phyloP scores from a whole-genome alignment of 2,329 filamentous ascomycete genomes.

The Daldinia sp. region DNA sequence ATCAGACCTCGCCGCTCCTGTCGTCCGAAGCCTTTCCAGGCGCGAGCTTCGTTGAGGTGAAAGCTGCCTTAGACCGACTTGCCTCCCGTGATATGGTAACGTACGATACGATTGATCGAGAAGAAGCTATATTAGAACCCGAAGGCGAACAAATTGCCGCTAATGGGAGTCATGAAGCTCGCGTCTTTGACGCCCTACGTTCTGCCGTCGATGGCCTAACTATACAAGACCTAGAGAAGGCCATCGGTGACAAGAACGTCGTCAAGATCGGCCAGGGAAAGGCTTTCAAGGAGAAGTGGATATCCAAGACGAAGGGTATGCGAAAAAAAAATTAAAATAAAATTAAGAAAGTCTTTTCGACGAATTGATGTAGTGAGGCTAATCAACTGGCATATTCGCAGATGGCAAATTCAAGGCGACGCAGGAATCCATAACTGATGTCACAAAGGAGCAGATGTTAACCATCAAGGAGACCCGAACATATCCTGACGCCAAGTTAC shows the following conservation, averaged over 20 bases:
- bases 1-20: conserved; percentile 69
- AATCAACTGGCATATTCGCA: conserved; percentile 50
- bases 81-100: conserved; percentile 84
- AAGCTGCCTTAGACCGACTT: conserved; percentile 87
- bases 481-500: conserved; percentile 75
- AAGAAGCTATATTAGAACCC: conserved; percentile 77
- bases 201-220: conserved; percentile 80
- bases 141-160: conserved; percentile 77
- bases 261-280: conserved; percentile 91
- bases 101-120: conserved; percentile 83
- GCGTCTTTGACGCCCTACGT: conserved; percentile 78
- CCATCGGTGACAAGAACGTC: conserved; percentile 75
- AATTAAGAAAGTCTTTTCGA: no score
- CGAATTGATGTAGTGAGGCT: conserved; percentile 47
- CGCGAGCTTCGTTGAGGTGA: conserved; percentile 73
- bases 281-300: conserved; percentile 86
- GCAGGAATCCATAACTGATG: conserved; percentile 77
- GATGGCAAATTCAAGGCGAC: conserved; percentile 54
- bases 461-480: conserved; percentile 75
- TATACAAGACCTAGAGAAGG: conserved; percentile 74
- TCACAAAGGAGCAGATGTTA: conserved; percentile 77
- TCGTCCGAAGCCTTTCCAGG: conserved; percentile 75
- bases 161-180: conserved; percentile 83
- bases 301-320: conserved; percentile 58
- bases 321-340: not conserved